Evolutionary conservation across 2,329 filamentous ascomycete genomes (phyloP).

Genomic region (Coniochaeta hoffmannii): DNA sequence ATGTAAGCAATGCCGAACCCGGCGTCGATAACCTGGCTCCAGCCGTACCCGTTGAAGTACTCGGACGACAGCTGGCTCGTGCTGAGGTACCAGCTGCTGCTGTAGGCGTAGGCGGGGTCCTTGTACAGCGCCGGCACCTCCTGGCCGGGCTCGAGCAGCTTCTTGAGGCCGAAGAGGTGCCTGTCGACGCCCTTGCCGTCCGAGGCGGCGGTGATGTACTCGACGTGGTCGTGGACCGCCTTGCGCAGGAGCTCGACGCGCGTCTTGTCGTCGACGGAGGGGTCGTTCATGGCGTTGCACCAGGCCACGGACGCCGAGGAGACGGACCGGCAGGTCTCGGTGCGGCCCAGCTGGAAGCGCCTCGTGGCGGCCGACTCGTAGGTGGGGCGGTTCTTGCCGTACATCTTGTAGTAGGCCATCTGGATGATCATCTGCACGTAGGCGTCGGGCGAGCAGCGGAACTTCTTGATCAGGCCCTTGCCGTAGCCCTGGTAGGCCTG

Average conservation of each 20-base stretch:
- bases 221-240: conserved; percentile 73
- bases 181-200: conserved; percentile 93
- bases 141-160: conserved; percentile 73
- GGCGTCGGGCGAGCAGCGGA: conserved; percentile 95
- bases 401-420: conserved; percentile 98
- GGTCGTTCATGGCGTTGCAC: conserved; percentile 78
- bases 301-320: conserved; percentile 88
- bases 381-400: conserved; percentile 92
- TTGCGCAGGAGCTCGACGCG: conserved; percentile 71
- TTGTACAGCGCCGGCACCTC: conserved; percentile 75
- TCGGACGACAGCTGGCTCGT: conserved; percentile 88
- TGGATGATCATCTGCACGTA: conserved; percentile 99
- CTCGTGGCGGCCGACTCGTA: conserved; percentile 95
- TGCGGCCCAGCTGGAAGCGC: conserved; percentile 92
- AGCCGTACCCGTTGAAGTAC: conserved; percentile 98
- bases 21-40: conserved; percentile 94
- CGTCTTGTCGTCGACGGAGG: conserved; percentile 52
- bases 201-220: conserved; percentile 83
- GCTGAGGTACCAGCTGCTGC: conserved; percentile 80
- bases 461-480: conserved; percentile 98
- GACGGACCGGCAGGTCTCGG: conserved; percentile 89
- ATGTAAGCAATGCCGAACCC: conserved; percentile 98
- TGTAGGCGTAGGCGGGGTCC: conserved; percentile 82
- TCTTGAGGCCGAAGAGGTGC: conserved; percentile 96
- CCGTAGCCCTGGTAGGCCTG: conserved; percentile 97